These are phyloP conservation scores for Quercus dentata DNA, from an alignment of 306 rosid genomes.

Conservation along the genomic window DNA sequence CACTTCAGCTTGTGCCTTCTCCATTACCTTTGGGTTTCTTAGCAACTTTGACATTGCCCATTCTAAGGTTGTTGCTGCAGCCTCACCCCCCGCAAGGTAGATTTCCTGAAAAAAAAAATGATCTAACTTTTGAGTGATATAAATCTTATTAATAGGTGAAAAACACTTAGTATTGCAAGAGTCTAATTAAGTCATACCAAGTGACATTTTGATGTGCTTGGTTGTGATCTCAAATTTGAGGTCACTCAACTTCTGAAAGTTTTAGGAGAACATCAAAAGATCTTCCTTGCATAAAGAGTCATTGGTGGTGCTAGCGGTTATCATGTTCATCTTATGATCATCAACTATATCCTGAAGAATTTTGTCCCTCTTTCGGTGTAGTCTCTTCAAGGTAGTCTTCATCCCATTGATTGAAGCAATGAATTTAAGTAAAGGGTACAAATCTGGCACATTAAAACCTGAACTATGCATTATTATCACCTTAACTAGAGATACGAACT, in stretches of 20 bases:
- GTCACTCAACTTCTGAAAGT: conserved; percentile 3
- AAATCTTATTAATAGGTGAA: not conserved
- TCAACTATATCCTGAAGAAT: conserved; percentile 20
- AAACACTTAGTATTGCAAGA: not conserved
- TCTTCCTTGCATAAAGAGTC: not conserved
- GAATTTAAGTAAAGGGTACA: conserved; percentile 27
- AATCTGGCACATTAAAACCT: conserved; percentile 9
- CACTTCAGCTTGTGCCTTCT: conserved; percentile 17
- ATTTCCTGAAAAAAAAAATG: too few relatives aligned
- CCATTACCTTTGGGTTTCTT: too few relatives aligned
- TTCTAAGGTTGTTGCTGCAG: too few relatives aligned
- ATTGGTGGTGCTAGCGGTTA: not conserved
- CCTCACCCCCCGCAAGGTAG: too few relatives aligned
- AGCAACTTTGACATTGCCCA: too few relatives aligned
- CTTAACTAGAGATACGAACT: not conserved
- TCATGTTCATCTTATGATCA: not conserved
- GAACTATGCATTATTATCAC: not conserved
- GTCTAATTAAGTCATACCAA: too few relatives aligned
- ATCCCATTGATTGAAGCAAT: conserved; percentile 12
- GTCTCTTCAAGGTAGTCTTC: not conserved
- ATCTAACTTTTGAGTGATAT: not conserved
- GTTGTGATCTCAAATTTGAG: not conserved
- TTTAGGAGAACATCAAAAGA: conserved; percentile 27
- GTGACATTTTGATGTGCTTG: not conserved
- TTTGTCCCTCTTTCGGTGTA: conserved; percentile 2